Percentiles rank a stretch among this genome's conserved stretches.
Conservation (phyloP, 495 filamentous ascomycete genomes). For the Podospora pseudocomata region DNA sequence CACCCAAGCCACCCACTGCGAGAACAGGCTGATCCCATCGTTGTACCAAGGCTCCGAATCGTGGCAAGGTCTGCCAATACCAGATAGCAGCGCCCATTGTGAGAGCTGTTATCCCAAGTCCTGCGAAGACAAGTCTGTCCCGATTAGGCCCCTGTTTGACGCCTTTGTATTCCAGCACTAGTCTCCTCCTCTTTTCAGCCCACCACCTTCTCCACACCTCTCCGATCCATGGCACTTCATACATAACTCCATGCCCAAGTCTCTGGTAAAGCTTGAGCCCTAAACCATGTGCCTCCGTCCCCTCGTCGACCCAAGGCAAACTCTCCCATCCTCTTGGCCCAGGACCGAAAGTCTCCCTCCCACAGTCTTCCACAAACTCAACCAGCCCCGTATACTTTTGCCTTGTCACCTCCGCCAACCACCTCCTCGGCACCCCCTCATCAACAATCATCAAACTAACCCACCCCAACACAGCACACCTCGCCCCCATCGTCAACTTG, state of each 20-base stretch:
- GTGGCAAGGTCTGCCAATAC: slow-evolving; percentile 27
- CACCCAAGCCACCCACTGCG: slow-evolving; percentile 33
- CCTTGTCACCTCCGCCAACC: slow-evolving; percentile 62
- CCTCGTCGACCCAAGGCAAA: slow-evolving; percentile 17
- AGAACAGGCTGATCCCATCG: slow-evolving; percentile 28
- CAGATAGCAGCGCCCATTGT: slow-evolving; percentile 21
- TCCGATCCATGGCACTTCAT: slow-evolving; percentile 22
- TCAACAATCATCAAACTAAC: slow-evolving; percentile 68
- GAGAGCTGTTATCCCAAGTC: slow-evolving; percentile 24
- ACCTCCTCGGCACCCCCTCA: slow-evolving; percentile 60
- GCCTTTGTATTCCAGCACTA: slow-evolving; percentile 9
- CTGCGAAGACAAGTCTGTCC: slow-evolving; percentile 20
- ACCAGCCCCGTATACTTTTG: slow-evolving; percentile 51
- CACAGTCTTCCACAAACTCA: slow-evolving; percentile 51
- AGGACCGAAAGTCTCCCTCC: slow-evolving; percentile 38
- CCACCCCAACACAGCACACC: slow-evolving; percentile 77
- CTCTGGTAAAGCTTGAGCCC: slow-evolving; percentile 24
- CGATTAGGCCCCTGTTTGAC: background rate
- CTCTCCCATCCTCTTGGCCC: background rate
- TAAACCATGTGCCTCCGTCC: background rate
- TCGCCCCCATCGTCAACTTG: slow-evolving; percentile 57
- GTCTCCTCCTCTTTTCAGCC: slow-evolving; percentile 21
- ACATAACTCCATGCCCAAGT: slow-evolving; percentile 30
- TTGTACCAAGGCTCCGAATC: slow-evolving; percentile 37
- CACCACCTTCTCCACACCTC: slow-evolving; percentile 26